phyloP scores from a whole-genome alignment of 345 rosid species.

The Anastatica hierochuntica region DNA sequence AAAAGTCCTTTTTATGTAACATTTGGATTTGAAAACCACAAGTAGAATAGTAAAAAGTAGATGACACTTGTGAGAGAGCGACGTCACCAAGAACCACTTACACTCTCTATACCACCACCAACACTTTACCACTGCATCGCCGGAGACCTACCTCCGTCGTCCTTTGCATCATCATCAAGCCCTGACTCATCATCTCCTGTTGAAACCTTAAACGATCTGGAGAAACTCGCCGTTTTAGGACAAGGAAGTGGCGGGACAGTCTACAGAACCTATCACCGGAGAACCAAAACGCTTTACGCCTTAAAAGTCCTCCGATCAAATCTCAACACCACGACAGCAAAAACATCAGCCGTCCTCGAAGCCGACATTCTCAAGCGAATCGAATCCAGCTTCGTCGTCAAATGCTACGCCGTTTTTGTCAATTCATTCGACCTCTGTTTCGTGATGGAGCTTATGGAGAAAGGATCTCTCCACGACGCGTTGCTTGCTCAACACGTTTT shows the following conservation, averaged over 20 bases:
- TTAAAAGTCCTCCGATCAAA: constrained; percentile 31
- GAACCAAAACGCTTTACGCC: constrained; percentile 33
- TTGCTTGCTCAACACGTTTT: no score
- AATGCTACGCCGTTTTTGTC: no score
- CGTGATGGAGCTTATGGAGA: no score
- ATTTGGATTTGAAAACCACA: no score
- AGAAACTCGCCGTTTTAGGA: constrained; percentile 47
- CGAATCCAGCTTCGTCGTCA: no score
- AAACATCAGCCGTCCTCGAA: constrained; percentile 19
- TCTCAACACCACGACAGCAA: constrained; percentile 7
- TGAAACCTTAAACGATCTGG: constrained; percentile 33
- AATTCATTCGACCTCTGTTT: no score
- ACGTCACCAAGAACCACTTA: no score
- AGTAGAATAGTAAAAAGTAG: no score
- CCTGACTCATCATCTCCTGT: constrained; percentile 33
- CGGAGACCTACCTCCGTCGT: background rate
- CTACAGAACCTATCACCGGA: constrained; percentile 42
- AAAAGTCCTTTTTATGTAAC: no score
- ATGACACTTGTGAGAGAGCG: no score
- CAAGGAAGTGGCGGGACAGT: constrained; percentile 51
- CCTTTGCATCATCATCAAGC: constrained; percentile 6
- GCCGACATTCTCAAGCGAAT: constrained; percentile 44
- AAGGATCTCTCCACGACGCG: no score
- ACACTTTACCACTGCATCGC: background rate
- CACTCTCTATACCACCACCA: no score